A percentile compares a stretch with the other conserved stretches of the same genome.
These are phyloP conservation scores for Cyclostephanos tholiformis DNA, from an alignment of 108 stramenopile genomes.

Conservation along the genomic window DNA sequence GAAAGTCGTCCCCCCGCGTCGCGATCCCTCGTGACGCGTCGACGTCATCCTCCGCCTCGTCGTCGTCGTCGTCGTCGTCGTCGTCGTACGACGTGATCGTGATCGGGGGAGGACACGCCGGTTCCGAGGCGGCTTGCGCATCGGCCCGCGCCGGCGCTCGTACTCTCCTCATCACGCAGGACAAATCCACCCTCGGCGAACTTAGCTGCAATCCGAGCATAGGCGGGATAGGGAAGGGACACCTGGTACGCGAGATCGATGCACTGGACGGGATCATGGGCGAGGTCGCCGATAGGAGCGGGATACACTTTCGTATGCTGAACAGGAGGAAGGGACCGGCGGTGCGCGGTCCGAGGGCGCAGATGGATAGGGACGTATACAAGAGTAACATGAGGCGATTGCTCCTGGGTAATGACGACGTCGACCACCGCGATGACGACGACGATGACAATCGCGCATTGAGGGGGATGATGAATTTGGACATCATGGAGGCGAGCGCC, in stretches of 20 bases:
- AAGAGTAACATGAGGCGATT: constrained; percentile 82
- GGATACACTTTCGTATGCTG: constrained; percentile 94
- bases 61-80: constrained; percentile 13
- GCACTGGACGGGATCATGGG: constrained; percentile 97
- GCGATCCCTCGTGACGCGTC: too few species aligned
- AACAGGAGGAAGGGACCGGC: constrained; percentile 94
- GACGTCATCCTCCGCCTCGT: neutral
- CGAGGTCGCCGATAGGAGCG: constrained; percentile 87
- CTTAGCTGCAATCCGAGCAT: constrained; percentile 98
- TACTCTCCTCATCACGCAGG: constrained; percentile 94
- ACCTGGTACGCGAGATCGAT: constrained; percentile 96
- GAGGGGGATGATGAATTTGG: constrained; percentile 73
- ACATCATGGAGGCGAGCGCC: constrained; percentile 83
- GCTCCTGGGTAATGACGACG: constrained; percentile 13
- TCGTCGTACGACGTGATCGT: constrained; percentile 88
- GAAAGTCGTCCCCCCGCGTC: too few species aligned
- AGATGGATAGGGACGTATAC: constrained; percentile 98
- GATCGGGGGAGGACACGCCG: constrained; percentile 98
- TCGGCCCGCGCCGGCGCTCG: constrained; percentile 91
- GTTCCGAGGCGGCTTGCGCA: constrained; percentile 96
- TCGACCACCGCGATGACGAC: neutral
- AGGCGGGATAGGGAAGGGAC: constrained; percentile 99
- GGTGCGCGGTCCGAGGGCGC: constrained; percentile 89
- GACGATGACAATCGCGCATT: constrained; percentile 21
- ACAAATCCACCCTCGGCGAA: constrained; percentile 91